Base-by-base conservation (phyloP, 345 rosid genomes). In the Populus simonii region DNA sequence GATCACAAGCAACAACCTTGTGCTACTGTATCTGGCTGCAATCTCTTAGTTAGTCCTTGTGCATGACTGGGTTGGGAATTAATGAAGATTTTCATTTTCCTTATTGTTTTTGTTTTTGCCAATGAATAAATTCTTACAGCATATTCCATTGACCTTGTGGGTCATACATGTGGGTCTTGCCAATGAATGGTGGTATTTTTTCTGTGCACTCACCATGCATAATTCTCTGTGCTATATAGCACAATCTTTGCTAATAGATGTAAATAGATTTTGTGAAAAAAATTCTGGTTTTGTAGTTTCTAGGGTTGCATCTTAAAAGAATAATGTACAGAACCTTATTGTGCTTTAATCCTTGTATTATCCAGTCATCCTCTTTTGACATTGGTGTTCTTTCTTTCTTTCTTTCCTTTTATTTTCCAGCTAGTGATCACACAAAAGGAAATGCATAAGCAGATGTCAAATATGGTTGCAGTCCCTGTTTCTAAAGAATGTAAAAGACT, bases 401-500 rank as follows among this genome's bases (percentile, higher is more conserved):
- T 33, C 36, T 33, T 33, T 33, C 74, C 36, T 39, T n/a, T 66
- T 41, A 69, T 66, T 61, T 75, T 84, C 78, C 89, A 93, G 98
- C 55, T 93, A 63, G 23, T 90, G 88, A 77, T 76, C 49, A 69
- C 84, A 55, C 98, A 90, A 80, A 94, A 85, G 83, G 98, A 93
- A 81, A 82, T 90, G 93, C 91, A 92, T 88, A 94, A 83, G 80
- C 98, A 93, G 84, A 82, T 93, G 83, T 70, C 88, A 53, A 91
- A 81, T 82, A 83, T 87, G 83, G 87, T 90, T 72, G 87, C 72
- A 71, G 79, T 83, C 39, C 86, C 93, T 15, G 81, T 90, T 53
- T 74, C 86, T 11, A 90, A 92, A 85, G 98, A 94, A 87, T 87
- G 93, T 68, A 92, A 82, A 89, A 89, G 93, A 82, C 79, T 94